These are phyloP conservation scores for Paragyromitra xinjiangensis DNA, from an alignment of 495 filamentous ascomycete species.

Conservation along the genomic window DNA sequence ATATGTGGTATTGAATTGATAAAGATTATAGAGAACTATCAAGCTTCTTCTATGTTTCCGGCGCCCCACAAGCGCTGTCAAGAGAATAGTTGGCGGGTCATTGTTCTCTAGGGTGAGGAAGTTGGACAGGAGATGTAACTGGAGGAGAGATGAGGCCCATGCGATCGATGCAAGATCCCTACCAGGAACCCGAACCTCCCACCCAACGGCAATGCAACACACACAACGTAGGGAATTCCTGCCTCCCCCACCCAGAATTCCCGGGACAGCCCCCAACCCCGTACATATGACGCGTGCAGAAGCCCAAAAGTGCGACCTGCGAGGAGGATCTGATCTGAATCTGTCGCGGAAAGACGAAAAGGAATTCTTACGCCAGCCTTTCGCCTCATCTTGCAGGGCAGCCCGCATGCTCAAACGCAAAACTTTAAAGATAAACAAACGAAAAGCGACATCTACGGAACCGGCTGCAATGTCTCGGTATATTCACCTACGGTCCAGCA, in stretches of 20 bases:
- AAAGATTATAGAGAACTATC: constrained; percentile 36
- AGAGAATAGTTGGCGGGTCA: constrained; percentile 51
- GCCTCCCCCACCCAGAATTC: constrained; percentile 37
- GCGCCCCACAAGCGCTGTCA: constrained; percentile 47
- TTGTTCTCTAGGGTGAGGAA: constrained; percentile 43
- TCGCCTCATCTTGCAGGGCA: constrained; percentile 36
- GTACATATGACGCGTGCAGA: constrained; percentile 33
- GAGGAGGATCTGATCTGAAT: constrained; percentile 44
- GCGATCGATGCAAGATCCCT: constrained; percentile 42
- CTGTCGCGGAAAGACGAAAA: constrained; percentile 32
- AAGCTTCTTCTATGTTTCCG: constrained; percentile 50
- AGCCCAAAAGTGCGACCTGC: constrained; percentile 32
- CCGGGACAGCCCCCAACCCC: constrained; percentile 37
- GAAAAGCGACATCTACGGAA: constrained; percentile 28
- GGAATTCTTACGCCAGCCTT: constrained; percentile 24
- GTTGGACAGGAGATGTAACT: constrained; percentile 50
- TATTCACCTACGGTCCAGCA: constrained; percentile 5
- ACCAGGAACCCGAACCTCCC: constrained; percentile 30
- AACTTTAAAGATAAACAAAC: constrained; percentile 36
- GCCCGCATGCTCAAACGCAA: constrained; percentile 19
- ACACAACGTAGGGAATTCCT: constrained; percentile 40
- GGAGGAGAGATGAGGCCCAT: constrained; percentile 53
- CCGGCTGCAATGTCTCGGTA: neutral
- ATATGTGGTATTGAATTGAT: constrained; percentile 38
- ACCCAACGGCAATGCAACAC: constrained; percentile 42